Evolutionary conservation across 2,329 filamentous ascomycete species (phyloP).

Genomic region (Balansia obtecta): DNA sequence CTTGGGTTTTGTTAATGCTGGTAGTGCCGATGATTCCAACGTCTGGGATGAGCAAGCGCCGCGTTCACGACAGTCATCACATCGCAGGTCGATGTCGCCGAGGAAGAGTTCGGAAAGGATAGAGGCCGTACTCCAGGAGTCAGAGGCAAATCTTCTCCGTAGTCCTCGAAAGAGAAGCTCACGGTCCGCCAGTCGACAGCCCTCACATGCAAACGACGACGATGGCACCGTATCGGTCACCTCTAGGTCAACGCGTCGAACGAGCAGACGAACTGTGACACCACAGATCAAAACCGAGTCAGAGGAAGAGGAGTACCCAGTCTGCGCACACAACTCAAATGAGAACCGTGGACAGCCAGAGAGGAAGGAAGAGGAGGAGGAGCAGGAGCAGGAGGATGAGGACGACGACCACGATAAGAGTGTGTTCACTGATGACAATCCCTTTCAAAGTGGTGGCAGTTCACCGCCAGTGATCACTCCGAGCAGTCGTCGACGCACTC

Average conservation of each 20-base stretch:
- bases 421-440: constrained; percentile 81
- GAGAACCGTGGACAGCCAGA: constrained; percentile 29
- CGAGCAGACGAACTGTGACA: constrained; percentile 34
- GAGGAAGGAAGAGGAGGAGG: neutral
- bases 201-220: constrained; percentile 37
- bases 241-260: constrained; percentile 33
- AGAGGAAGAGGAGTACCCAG: constrained; percentile 11
- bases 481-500: constrained; percentile 36
- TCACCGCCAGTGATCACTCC: constrained; percentile 41
- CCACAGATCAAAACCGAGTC: constrained; percentile 40
- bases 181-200: constrained; percentile 41
- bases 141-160: constrained; percentile 20
- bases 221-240: constrained; percentile 25
- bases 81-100: constrained; percentile 41
- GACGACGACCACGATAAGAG: constrained; percentile 34
- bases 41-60: constrained; percentile 48
- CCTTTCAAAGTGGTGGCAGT: constrained; percentile 71
- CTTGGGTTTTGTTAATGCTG: constrained; percentile 64
- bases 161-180: constrained; percentile 43
- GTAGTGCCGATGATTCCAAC: constrained; percentile 53
- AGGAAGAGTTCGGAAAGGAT: constrained; percentile 40
- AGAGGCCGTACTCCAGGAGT: constrained; percentile 39
- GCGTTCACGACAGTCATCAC: constrained; percentile 34
- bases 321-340: constrained; percentile 38
- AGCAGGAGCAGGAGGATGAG: constrained; percentile 31